Percentiles rank a stretch among this genome's conserved stretches.
Evolutionary conservation across 805 yeast genomes (phyloP).

Genomic region (Candida silvicultrix): DNA sequence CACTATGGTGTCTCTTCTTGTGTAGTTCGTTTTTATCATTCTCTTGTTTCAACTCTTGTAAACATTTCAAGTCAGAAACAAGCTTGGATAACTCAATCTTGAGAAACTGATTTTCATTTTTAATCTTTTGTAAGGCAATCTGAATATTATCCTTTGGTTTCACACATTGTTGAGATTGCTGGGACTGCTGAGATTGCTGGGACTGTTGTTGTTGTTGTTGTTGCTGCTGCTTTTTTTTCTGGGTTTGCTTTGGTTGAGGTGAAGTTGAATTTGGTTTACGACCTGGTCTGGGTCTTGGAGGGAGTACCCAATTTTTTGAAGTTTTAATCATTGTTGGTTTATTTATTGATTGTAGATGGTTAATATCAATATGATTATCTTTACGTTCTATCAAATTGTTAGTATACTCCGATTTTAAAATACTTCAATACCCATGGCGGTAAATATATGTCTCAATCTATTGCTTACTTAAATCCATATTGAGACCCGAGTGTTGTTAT

Average conservation of each 20-base stretch:
- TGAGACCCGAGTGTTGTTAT: background rate
- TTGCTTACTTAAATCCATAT: background rate
- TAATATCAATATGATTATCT: slow-evolving; percentile 16
- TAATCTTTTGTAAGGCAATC: slow-evolving; percentile 33
- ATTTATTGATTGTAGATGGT: slow-evolving; percentile 8
- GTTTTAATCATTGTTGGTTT: slow-evolving; percentile 37
- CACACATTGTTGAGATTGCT: slow-evolving; percentile 8
- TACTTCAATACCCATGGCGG: no score
- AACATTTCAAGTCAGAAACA: slow-evolving; percentile 35
- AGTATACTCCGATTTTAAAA: background rate
- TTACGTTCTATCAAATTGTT: slow-evolving; percentile 4
- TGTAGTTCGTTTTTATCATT: slow-evolving; percentile 4
- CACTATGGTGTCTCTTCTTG: slow-evolving; percentile 16
- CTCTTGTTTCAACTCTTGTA: slow-evolving; percentile 15
- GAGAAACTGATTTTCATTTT: slow-evolving; percentile 37
- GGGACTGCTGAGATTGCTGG: no score
- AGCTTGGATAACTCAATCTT: slow-evolving; percentile 38
- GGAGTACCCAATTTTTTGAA: slow-evolving; percentile 77
- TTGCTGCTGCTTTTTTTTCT: slow-evolving; percentile 4
- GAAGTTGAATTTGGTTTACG: slow-evolving; percentile 46
- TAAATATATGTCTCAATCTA: background rate
- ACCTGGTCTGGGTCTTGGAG: slow-evolving; percentile 79
- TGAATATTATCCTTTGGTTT: slow-evolving; percentile 27
- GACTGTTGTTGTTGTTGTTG: slow-evolving; percentile 1
- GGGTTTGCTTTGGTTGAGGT: slow-evolving; percentile 7